Base-by-base conservation (phyloP, 257 asterid species). In the Solanum megistacrolobum region DNA sequence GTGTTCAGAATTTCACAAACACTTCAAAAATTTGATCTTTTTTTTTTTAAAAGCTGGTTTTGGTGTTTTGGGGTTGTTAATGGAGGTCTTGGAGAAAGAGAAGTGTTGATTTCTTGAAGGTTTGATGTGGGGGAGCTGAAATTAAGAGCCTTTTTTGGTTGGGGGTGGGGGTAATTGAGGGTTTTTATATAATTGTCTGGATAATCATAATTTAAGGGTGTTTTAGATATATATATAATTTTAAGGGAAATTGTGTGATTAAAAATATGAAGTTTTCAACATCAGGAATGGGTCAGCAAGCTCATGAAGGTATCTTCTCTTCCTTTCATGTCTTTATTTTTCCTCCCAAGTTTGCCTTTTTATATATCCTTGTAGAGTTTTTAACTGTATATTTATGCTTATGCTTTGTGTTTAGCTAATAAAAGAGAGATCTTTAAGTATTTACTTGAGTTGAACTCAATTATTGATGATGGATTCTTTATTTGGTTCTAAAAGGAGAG, bases 401-500 rank as follows among this genome's bases (percentile, higher is more conserved):
- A 48, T 86, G 68, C 60, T 85, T 39, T 39, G 62, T 68, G 62
- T 46, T 68, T 85, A 85, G 29, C 31, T 9, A 9, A 55, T 82
- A 82, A 48, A 46, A 48, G 36, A 74, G 31, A 48, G 86, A n/a
- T 48, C n/a, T 72, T 71, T 71, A 71, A 71, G 43, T 72, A 14
- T 43, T 27, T 32, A 41, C 38, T 79, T 79, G 27, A 36, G 52
- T 75, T 46, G 75, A 43, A 86, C 36, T 60, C 2, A 43, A 69
- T 69, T 43, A 46, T 71, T 86, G 88, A 87, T 85, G 85, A 79
- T 71, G 86, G 85, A 43, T 20, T 35, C 23, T 41, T 86, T 81
- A 10, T 71, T 39, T 86, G 60, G 52, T 94, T 83, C 39, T 94
- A 94, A 86, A 90, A 95, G 99, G 95, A 91, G 99, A 96, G 94